Conservation (phyloP, 1,139 yeast genomes). For the Hansenula sp. region DNA sequence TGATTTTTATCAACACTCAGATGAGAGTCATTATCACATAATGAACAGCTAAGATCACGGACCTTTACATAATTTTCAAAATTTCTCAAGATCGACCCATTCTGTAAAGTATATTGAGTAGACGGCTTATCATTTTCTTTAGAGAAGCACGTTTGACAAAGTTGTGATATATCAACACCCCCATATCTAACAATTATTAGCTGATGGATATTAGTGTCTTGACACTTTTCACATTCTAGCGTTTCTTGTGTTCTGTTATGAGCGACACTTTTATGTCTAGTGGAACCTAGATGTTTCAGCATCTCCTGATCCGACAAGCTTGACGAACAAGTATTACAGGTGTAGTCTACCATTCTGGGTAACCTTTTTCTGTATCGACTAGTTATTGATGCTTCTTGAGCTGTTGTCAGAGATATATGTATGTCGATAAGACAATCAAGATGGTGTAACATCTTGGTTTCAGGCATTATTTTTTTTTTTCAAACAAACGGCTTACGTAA, state of each 20-base stretch:
- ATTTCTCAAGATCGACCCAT: constrained; percentile 51
- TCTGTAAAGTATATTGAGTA: constrained; percentile 47
- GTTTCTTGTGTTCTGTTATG: constrained; percentile 34
- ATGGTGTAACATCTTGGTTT: no score
- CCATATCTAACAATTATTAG: constrained; percentile 50
- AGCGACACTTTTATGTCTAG: constrained; percentile 49
- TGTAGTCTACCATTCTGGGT: constrained; percentile 11
- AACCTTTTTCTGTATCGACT: not conserved
- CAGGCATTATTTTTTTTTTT: no score
- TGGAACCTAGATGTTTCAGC: constrained; percentile 44
- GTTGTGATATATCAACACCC: constrained; percentile 48
- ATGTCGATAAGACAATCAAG: not conserved
- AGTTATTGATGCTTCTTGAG: no score
- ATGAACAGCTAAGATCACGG: constrained; percentile 45
- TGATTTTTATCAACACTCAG: constrained; percentile 34
- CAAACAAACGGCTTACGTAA: no score
- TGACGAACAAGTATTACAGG: constrained; percentile 28
- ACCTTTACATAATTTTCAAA: constrained; percentile 44
- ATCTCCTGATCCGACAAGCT: constrained; percentile 26
- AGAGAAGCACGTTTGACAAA: constrained; percentile 45
- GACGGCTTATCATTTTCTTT: constrained; percentile 42
- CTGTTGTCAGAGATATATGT: no score
- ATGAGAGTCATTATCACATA: constrained; percentile 39
- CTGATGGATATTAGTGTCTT: constrained; percentile 51
- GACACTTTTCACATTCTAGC: constrained; percentile 55